Base-by-base conservation (phyloP, 345 rosid genomes). In the Rhodamnia rubescens region DNA sequence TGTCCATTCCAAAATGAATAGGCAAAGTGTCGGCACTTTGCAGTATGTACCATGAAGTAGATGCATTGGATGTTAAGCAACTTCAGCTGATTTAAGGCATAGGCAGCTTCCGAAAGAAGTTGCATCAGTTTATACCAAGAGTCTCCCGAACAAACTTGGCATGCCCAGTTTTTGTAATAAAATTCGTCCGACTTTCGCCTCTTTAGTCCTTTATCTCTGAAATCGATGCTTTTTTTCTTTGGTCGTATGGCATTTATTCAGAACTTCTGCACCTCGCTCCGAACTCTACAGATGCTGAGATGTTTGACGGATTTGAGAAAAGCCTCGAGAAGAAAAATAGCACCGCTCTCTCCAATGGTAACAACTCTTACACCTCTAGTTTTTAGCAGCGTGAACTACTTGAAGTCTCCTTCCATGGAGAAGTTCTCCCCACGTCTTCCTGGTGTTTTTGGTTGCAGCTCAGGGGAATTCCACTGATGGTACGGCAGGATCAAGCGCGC, bases 261-360 rank as follows among this genome's bases (percentile, higher is more conserved):
- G 98, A 92, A 36, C 51, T 96, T 82, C 88, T 96, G 83, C 95
- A 92, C 88, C 64, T 96, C 82, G 42, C 95, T 50, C 96, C 93
- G 11, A 92, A 85, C 88, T 96, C 99, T 1, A 75, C 93, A 14
- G 91, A 92, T 27, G 98, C 99, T 6, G 92, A 91, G 92, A 81
- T 91, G 56, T 95, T 94, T 56, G 91, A 90, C 55, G 92, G 87
- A 82, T 92, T 92, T 87, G 93, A 90, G 87, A 94, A 87, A 85
- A 82, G 90, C 81, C 84, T 89, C 12, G 88, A 88, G 84, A 87
- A 55, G n/a, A 84, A 69, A 11, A 29, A 51, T 54, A 82, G 85
- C 27, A 18, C 88, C 21, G 8, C 20, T 18, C 55, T 32, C 56
- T 56, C 83, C 44, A 2, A n/a, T 53, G 32, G 83, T 82, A 82